Conservation (phyloP, 116 monocot genomes). For the Trichopus zeylanicus region DNA sequence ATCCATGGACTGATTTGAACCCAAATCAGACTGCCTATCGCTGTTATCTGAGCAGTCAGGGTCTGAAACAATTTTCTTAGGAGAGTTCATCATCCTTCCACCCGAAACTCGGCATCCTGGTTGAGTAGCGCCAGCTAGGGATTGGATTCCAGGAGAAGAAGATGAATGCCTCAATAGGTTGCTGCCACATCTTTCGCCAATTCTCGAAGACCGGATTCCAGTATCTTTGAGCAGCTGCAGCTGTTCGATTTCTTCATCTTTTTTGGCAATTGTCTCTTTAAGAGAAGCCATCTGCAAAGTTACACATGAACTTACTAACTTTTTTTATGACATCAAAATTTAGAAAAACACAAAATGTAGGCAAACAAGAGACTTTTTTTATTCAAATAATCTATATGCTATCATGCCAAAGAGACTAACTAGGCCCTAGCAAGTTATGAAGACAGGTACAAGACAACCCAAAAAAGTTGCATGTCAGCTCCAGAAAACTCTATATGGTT, state of each 20-base stretch:
- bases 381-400: too few relatives aligned
- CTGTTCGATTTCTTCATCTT: constrained; percentile 85
- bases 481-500: too few relatives aligned
- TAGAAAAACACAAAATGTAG: neutral
- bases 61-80: constrained; percentile 27
- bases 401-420: too few relatives aligned
- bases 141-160: constrained; percentile 36
- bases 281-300: constrained; percentile 58
- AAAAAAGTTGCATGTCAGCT: too few relatives aligned
- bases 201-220: constrained; percentile 19
- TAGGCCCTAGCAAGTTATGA: too few relatives aligned
- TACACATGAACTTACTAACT: neutral
- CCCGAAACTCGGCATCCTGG: constrained; percentile 9
- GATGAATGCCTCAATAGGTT: constrained; percentile 36
- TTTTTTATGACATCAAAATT: neutral
- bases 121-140: constrained; percentile 7
- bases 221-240: constrained; percentile 49
- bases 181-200: constrained; percentile 11
- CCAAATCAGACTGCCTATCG: constrained; percentile 33
- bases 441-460: too few relatives aligned
- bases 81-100: constrained; percentile 11
- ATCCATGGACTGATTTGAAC: constrained; percentile 29
- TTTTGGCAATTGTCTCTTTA: constrained; percentile 65
- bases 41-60: constrained; percentile 27
- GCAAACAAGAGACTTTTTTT: neutral